These are phyloP conservation scores for Hypoxylon sp. DNA, from an alignment of 2,329 filamentous ascomycete genomes.

Conservation along the genomic window DNA sequence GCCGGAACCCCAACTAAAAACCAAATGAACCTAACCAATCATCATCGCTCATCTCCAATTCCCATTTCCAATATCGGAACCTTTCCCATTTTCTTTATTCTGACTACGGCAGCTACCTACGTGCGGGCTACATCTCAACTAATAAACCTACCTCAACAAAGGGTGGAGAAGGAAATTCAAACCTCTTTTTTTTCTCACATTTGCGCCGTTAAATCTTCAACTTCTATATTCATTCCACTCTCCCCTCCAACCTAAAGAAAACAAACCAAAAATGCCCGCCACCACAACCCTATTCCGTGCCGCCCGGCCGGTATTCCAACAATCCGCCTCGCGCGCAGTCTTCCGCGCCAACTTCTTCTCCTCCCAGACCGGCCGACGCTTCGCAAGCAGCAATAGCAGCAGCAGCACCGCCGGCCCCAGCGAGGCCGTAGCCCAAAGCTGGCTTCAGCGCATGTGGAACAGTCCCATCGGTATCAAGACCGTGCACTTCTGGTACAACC, in stretches of 20 bases:
- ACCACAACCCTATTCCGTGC: constrained; percentile 61
- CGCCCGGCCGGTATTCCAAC: constrained; percentile 63
- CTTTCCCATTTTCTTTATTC: constrained; percentile 16
- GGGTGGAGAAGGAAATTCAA: too few species aligned
- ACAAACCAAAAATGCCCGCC: constrained; percentile 58
- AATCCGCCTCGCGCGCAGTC: constrained; percentile 60
- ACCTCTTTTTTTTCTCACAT: too few species aligned
- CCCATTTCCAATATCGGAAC: constrained; percentile 11
- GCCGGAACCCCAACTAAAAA: constrained; percentile 30
- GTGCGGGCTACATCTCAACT: too few species aligned
- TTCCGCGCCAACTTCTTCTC: constrained; percentile 54
- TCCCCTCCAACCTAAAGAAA: background rate
- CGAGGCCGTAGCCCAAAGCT: constrained; percentile 56
- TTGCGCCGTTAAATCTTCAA: background rate
- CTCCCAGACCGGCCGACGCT: constrained; percentile 66
- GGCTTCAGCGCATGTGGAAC: constrained; percentile 83
- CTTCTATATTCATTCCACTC: too few species aligned
- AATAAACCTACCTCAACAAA: too few species aligned
- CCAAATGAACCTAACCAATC: constrained; percentile 34
- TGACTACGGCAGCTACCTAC: constrained; percentile 10
- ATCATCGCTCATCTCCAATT: too few species aligned
- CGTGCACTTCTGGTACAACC: constrained; percentile 93
- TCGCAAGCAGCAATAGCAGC: constrained; percentile 74
- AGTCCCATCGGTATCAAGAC: constrained; percentile 87
- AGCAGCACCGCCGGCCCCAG: constrained; percentile 70